Conservation (phyloP, 352 stramenopile genomes). For the Sclerospora graminicola region DNA sequence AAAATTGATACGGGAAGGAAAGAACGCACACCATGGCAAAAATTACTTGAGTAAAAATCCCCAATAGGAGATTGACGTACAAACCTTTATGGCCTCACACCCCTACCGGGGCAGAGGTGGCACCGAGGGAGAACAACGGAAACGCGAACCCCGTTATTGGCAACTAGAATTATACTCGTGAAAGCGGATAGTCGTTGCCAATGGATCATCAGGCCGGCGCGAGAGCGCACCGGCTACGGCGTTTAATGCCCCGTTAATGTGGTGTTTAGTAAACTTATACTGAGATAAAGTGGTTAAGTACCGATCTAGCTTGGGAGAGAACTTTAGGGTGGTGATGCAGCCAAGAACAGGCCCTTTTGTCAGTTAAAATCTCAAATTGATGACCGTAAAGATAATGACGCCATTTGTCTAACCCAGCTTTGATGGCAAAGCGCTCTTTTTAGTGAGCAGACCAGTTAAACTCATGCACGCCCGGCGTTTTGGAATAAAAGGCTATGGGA, state of each 20-base stretch:
- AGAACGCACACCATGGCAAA: no score
- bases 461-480: background rate
- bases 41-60: no score
- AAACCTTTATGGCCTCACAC: no score
- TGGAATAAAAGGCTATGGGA: background rate
- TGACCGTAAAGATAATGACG: slow-evolving; percentile 7
- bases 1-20: no score
- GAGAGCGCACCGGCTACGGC: slow-evolving; percentile 6
- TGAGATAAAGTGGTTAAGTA: background rate
- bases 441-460: background rate
- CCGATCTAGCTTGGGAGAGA: background rate
- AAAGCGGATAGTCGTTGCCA: no score
- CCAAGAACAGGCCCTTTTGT: slow-evolving; percentile 1
- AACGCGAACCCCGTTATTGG: no score
- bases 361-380: slow-evolving; percentile 4
- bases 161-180: no score
- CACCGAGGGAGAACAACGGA: no score
- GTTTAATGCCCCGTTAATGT: background rate
- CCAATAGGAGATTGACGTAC: no score
- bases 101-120: no score
- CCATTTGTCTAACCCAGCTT: slow-evolving; percentile 5
- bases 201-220: background rate
- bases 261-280: background rate
- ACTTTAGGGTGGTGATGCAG: slow-evolving; percentile 3
- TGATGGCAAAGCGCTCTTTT: slow-evolving; percentile 14